Evolutionary conservation across 371 early-diverging fungal species (phyloP).

Genomic region (Capillidium heterosporum): DNA sequence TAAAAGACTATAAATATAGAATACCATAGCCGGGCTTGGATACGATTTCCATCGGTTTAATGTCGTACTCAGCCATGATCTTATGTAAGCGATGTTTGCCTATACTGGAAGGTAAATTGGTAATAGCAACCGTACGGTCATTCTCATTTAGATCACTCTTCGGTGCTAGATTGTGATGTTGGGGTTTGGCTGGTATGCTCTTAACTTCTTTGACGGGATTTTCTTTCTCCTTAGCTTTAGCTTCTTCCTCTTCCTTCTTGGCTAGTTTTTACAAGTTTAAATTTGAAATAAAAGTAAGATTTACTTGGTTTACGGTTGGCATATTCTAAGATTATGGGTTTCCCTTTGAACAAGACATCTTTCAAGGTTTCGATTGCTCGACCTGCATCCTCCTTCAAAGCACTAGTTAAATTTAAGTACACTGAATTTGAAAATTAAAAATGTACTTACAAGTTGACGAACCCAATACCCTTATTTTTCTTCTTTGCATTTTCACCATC

Average conservation of each 20-base stretch:
- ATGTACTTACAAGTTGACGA: conserved; percentile 46
- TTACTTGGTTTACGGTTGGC: conserved; percentile 38
- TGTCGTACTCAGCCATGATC: background rate
- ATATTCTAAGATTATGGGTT: conserved; percentile 49
- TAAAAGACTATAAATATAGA: background rate
- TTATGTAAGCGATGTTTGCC: background rate
- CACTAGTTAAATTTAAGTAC: conserved; percentile 13
- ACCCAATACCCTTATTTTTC: conserved; percentile 73
- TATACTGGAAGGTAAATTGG: background rate
- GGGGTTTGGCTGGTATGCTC: background rate
- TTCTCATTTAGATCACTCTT: conserved; percentile 8
- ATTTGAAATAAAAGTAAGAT: background rate
- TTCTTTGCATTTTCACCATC: conserved; percentile 7
- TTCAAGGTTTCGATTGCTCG: conserved; percentile 53
- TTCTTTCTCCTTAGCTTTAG: background rate
- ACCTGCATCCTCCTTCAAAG: conserved; percentile 71
- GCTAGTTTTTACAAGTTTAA: background rate
- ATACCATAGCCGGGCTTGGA: background rate
- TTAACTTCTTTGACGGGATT: background rate
- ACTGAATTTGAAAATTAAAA: background rate
- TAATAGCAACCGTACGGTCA: background rate
- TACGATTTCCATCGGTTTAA: background rate
- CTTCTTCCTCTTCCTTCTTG: background rate
- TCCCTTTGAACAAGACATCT: conserved; percentile 40
- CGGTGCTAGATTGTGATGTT: conserved; percentile 7